Evolutionary conservation across 208 protist species (phyloP).

Genomic region (Trypanosoma melophagium): DNA sequence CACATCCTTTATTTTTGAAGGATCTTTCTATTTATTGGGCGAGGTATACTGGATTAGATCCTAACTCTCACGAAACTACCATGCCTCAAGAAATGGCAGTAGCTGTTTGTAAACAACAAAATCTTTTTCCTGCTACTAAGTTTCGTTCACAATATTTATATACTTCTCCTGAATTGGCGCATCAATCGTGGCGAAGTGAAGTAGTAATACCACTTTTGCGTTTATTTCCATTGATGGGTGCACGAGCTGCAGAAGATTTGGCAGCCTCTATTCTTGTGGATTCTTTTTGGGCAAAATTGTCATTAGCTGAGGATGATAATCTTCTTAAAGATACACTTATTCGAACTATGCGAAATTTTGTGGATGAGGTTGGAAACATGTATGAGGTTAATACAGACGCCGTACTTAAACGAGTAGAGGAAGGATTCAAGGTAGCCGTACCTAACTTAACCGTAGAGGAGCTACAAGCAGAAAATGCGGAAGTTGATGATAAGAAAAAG

Average conservation of each 20-base stretch:
- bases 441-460: conserved; percentile 64
- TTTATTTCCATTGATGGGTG: conserved; percentile 73
- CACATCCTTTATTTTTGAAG: conserved; percentile 70
- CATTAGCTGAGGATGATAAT: conserved; percentile 50
- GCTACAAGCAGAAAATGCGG: conserved; percentile 24
- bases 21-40: conserved; percentile 85
- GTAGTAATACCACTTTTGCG: conserved; percentile 79
- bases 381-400: conserved; percentile 65
- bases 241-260: conserved; percentile 71
- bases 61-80: conserved; percentile 30
- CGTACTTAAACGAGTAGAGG: conserved; percentile 67
- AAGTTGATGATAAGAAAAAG: conserved; percentile 8
- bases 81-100: conserved; percentile 73
- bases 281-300: conserved; percentile 65
- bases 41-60: conserved; percentile 61
- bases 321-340: conserved; percentile 67
- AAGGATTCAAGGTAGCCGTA: conserved; percentile 53
- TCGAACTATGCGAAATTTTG: conserved; percentile 44
- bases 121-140: conserved; percentile 79
- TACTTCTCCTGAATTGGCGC: conserved; percentile 72
- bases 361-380: conserved; percentile 56
- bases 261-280: conserved; percentile 79
- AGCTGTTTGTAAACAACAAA: conserved; percentile 73
- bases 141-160: conserved; percentile 82
- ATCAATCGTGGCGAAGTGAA: conserved; percentile 82